Conservation (phyloP, 495 filamentous ascomycete species). For the Aspergillus carlsbadensis region DNA sequence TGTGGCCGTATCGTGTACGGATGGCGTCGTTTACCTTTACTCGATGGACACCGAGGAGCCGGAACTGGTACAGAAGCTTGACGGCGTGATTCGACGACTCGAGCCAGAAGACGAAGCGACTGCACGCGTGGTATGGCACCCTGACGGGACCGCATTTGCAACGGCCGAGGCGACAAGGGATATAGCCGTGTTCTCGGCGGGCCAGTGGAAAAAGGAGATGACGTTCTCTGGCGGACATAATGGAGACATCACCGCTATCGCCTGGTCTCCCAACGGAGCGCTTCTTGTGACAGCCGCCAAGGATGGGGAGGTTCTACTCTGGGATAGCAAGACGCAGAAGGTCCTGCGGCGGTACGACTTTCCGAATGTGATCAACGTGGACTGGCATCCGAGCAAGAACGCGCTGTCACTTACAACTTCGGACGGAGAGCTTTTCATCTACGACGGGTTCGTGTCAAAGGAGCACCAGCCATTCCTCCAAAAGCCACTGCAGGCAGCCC, state of each 20-base stretch:
- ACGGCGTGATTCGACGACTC: conserved; percentile 76
- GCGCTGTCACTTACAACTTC: conserved; percentile 85
- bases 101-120: conserved; percentile 78
- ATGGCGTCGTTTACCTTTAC: conserved; percentile 87
- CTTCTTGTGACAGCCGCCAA: conserved; percentile 78
- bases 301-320: conserved; percentile 80
- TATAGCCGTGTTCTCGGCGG: conserved; percentile 78
- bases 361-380: conserved; percentile 75
- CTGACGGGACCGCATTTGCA: conserved; percentile 89
- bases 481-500: conserved; percentile 68
- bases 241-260: conserved; percentile 80
- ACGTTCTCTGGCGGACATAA: conserved; percentile 74
- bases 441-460: conserved; percentile 70
- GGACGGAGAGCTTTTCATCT: conserved; percentile 88
- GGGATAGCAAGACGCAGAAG: conserved; percentile 85
- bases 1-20: conserved; percentile 79
- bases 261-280: conserved; percentile 94
- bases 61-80: conserved; percentile 74
- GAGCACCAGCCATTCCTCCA: conserved; percentile 61
- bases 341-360: conserved; percentile 66
- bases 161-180: conserved; percentile 80
- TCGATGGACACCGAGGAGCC: conserved; percentile 79
- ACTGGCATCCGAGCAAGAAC: conserved; percentile 90
- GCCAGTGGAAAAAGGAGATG: conserved; percentile 85
- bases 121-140: conserved; percentile 83